Evolutionary conservation across 805 yeast species (phyloP), one percentile per base, ranked within the genome.

Genomic region (Candida silvicultrix): DNA sequence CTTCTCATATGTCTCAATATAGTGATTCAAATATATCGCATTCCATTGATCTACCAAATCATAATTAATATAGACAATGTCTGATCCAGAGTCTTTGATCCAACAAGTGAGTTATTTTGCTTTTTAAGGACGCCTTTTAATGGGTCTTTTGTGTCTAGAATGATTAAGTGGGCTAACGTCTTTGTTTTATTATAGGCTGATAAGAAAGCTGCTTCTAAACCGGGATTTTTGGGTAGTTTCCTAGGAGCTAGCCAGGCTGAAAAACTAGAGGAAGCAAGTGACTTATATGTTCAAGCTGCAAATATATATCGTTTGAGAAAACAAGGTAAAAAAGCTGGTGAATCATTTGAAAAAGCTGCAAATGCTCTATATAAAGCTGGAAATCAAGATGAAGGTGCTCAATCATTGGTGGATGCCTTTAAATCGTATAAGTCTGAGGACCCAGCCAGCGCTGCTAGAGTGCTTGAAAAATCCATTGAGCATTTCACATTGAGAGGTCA

Each of bases 251-350:
- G 84, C 10, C 73, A 75, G 31, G 68, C 81, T 3, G 74, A 77
- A 50, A 76, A 87, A 50, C 77, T 71, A 44, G 99, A 94, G 62
- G 99, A 94, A 52, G 98, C 99, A 4, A 83, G 90, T 3, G 99
- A 94, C 53, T 67, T 88, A 25, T 92, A 83, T 61, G 73, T 84
- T 20, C 95, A 90, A 65, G 99, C 99, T 2, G 99, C 95, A n/a
- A 94, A 92, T 59, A 75, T 80, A 25, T 94, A 81, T 70, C 78
- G 90, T 50, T 67, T 94, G 47, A 81, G 79, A 54, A 87, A 86
- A 58, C 85, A 89, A 59, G 76, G 77, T 53, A 67, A 71, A 19
- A 69, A 74, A 44, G 97, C 98, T 0, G 98, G 98, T 11, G 70
- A 75, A 51, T 81, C 89, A 18, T 92, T 90, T 60, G 83, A 85